Base-by-base conservation (phyloP, 306 rosid species). In the Dalbergia cultrata region DNA sequence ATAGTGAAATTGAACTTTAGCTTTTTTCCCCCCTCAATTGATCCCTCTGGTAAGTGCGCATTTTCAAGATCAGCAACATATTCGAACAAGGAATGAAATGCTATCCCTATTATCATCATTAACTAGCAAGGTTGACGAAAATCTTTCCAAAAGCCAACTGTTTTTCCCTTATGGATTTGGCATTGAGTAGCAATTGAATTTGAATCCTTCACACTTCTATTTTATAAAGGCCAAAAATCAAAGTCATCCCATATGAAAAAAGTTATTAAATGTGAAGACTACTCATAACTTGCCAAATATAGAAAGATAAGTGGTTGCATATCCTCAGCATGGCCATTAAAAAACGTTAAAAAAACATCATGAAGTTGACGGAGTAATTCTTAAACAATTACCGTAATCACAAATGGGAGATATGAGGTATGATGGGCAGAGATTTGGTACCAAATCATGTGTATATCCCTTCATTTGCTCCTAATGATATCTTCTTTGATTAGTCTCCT, bases 391-490 rank as follows among this genome's bases (percentile, higher is more conserved):
- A 58, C 68, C 22, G 17, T 63, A 81, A 80, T 82, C 70, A 62
- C 76, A 65, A 79, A 61, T 54, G 71, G 37, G 16, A 84, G 82
- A 84, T 86, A 60, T 74, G 67, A 74, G 79, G 73, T 79, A 72
- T 80, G 86, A 86, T 84, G 90, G 85, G 72, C 21, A 63, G 81
- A 78, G 89, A 86, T 84, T 89, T 86, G 88, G 54, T 81, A 80
- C 49, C 81, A 77, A 84, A 86, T 86, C 82, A 82, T 65, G 65
- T 52, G 80, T 89, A 77, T 44, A 90, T 87, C 87, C 89, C 87
- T 52, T 74, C 74, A 83, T 86, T 81, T 45, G 53, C 88, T 89
- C 82, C 70, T 82, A 77, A 72, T 73, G 67, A 49, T 81, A 65
- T 64, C 74, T 80, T 79, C 56, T 65, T 66, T 75, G 54, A 71